Evolutionary conservation across 768 basidiomycete genomes (phyloP).

Genomic region (Coprinellus micaceus): DNA sequence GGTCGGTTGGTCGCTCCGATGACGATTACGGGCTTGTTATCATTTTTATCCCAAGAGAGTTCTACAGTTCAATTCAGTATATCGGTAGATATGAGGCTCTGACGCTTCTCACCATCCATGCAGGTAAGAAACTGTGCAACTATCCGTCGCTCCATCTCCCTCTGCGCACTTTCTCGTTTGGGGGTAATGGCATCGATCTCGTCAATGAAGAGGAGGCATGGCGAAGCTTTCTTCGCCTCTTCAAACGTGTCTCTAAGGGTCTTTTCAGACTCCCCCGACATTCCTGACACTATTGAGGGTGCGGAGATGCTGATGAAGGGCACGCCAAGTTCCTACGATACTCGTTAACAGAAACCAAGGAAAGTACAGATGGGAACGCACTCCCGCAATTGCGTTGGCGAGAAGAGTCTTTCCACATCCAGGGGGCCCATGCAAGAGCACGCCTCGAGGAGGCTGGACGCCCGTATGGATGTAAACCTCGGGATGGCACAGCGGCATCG

Average conservation of each 20-base stretch:
- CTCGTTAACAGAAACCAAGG: constrained; percentile 2
- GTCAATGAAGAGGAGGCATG: constrained; percentile 93
- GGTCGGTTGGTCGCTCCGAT: constrained; percentile 97
- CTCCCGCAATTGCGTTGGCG: constrained; percentile 94
- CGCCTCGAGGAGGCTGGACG: constrained; percentile 87
- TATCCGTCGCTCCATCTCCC: constrained; percentile 97
- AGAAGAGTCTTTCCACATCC: constrained; percentile 96
- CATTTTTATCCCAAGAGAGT: constrained; percentile 91
- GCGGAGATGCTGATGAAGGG: constrained; percentile 95
- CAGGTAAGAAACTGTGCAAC: constrained; percentile 97
- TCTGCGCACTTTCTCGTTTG: constrained; percentile 94
- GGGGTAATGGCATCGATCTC: constrained; percentile 98
- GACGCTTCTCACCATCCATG: constrained; percentile 79
- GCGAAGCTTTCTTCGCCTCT: constrained; percentile 80
- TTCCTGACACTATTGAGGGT: constrained; percentile 93
- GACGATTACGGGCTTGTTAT: constrained; percentile 88
- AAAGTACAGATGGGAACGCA: constrained; percentile 39
- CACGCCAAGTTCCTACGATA: constrained; percentile 74
- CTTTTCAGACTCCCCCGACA: constrained; percentile 99
- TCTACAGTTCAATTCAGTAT: constrained; percentile 43
- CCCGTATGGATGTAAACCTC: constrained; percentile 95
- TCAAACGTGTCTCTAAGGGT: constrained; percentile 94
- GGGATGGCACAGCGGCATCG: constrained; percentile 91
- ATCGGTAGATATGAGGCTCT: neutral
- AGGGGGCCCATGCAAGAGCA: constrained; percentile 90